These are phyloP conservation scores for Hansenula lynferdii DNA, from an alignment of 1,139 yeast species.

Conservation along the genomic window DNA sequence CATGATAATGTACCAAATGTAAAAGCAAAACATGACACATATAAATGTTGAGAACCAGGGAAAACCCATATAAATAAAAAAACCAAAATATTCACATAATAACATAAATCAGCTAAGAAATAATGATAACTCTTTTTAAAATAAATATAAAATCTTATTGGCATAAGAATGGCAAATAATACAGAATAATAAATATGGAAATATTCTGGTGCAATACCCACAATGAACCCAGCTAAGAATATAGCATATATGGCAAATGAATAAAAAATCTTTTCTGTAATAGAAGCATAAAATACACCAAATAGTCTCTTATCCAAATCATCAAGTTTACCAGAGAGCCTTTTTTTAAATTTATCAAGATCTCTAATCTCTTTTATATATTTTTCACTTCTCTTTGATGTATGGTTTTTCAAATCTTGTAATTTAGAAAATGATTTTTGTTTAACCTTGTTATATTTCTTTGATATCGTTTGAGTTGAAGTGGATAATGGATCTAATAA, in stretches of 20 bases:
- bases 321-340: conserved; percentile 36
- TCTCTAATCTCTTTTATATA: conserved; percentile 14
- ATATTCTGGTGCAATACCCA: conserved; percentile 73
- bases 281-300: conserved; percentile 47
- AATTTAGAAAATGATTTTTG: conserved; percentile 16
- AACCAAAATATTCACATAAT: conserved; percentile 75
- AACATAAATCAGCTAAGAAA: conserved; percentile 89
- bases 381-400: conserved; percentile 17
- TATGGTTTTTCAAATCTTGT: conserved; percentile 16
- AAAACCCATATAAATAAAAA: conserved; percentile 76
- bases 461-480: conserved; percentile 25
- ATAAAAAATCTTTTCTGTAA: conserved; percentile 79
- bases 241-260: conserved; percentile 66
- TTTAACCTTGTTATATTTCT: conserved; percentile 28
- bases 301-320: conserved; percentile 56
- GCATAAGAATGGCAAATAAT: conserved; percentile 63
- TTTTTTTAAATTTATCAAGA: conserved; percentile 23
- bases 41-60: conserved; percentile 68
- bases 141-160: conserved; percentile 79
- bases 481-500: conserved; percentile 31
- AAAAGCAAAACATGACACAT: conserved; percentile 79
- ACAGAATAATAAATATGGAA: conserved; percentile 75
- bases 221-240: conserved; percentile 67
- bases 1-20: conserved; percentile 86
- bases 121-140: conserved; percentile 77